phyloP scores from a whole-genome alignment of 2,329 filamentous ascomycete species.

The Sodiomyces alkalinus region DNA sequence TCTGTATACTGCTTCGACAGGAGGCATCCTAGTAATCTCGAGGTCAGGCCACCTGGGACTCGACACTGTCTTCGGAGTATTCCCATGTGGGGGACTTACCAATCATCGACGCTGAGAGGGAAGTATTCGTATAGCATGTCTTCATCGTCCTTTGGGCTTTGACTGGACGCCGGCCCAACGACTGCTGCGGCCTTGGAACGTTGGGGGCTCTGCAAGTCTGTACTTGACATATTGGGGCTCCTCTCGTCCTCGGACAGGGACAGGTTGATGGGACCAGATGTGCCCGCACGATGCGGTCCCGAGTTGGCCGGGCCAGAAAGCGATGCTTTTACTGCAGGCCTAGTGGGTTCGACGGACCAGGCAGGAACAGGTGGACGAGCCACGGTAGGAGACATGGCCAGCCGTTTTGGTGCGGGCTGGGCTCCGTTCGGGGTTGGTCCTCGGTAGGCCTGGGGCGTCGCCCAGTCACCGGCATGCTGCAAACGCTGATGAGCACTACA shows the following conservation, averaged over 20 bases:
- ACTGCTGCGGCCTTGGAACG: conserved; percentile 21
- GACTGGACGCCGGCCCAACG: conserved; percentile 24
- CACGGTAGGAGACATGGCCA: conserved; percentile 36
- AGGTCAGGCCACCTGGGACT: conserved; percentile 7
- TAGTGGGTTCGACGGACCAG: conserved; percentile 24
- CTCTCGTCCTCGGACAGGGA: conserved; percentile 46
- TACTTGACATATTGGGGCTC: conserved; percentile 35
- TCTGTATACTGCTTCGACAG: conserved; percentile 77
- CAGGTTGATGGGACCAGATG: conserved; percentile 30
- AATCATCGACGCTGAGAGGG: conserved; percentile 78
- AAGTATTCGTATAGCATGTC: conserved; percentile 93
- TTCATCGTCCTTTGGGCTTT: conserved; percentile 57
- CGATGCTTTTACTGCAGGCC: conserved; percentile 1
- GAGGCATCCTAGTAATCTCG: conserved; percentile 62
- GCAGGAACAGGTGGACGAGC: conserved; percentile 37
- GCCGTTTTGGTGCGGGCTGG: conserved; percentile 36
- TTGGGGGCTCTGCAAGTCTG: conserved; percentile 36
- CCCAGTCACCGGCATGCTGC: conserved; percentile 29
- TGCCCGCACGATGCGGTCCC: too few relatives aligned
- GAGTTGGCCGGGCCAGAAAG: conserved; percentile 1
- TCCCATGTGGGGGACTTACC: conserved; percentile 27
- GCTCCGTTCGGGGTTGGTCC: conserved; percentile 16
- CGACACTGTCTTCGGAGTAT: conserved; percentile 9
- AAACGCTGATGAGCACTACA: not conserved
- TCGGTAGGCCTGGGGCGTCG: conserved; percentile 21